Percentiles rank a stretch among this genome's conserved stretches.
These are phyloP conservation scores for Diaporthe caulivora DNA, from an alignment of 2,329 filamentous ascomycete species.

Conservation along the genomic window DNA sequence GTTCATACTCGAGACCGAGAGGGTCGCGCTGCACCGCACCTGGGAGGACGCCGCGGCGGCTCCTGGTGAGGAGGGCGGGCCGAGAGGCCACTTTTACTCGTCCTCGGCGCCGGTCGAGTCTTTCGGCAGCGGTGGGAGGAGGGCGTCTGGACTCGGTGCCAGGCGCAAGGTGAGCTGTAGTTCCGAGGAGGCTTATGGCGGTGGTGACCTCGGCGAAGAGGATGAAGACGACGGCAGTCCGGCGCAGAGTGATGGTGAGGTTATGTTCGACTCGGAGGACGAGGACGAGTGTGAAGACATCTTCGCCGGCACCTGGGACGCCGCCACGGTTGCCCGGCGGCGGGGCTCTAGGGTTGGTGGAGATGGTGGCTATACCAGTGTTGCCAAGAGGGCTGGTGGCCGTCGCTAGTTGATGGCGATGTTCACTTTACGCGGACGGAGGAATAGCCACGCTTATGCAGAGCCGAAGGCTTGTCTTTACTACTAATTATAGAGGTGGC, in stretches of 20 bases:
- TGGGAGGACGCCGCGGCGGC: conserved; percentile 63
- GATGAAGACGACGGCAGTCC: conserved; percentile 39
- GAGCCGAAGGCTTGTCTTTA: background rate
- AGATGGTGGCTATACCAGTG: background rate
- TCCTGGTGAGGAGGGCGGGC: conserved; percentile 34
- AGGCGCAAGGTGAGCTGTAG: conserved; percentile 36
- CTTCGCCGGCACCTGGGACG: conserved; percentile 73
- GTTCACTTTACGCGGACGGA: too few relatives aligned
- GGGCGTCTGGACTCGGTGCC: conserved; percentile 38
- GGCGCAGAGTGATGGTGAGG: conserved; percentile 46
- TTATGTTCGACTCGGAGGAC: conserved; percentile 73
- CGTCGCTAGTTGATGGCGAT: conserved; percentile 13
- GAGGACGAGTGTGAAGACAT: conserved; percentile 77
- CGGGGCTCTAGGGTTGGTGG: conserved; percentile 53
- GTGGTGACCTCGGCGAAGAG: conserved; percentile 31
- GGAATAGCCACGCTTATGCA: background rate
- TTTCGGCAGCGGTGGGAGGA: conserved; percentile 25
- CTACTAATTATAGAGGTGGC: conserved; percentile 2
- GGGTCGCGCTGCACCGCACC: conserved; percentile 63
- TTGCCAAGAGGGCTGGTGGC: conserved; percentile 8
- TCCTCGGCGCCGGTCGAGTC: conserved; percentile 16
- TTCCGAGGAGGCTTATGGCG: conserved; percentile 30
- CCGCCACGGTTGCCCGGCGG: conserved; percentile 62
- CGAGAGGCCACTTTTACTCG: conserved; percentile 40
- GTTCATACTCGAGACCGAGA: conserved; percentile 74